phyloP scores from a whole-genome alignment of 768 basidiomycete species.

The Podaxis sp. region DNA sequence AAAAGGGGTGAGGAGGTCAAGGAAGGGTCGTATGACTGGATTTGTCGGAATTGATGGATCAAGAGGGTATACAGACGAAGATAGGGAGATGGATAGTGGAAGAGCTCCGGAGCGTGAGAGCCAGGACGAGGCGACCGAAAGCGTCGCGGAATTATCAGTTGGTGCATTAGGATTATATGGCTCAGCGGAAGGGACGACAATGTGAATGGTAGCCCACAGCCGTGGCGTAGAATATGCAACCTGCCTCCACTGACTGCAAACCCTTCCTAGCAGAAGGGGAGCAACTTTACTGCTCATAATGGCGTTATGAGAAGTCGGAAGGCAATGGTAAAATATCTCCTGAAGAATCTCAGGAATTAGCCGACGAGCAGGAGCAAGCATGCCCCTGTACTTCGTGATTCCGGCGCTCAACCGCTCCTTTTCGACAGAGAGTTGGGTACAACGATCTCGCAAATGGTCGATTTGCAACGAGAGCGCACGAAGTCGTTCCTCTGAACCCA shows the following conservation, averaged over 20 bases:
- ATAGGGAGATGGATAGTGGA: constrained; percentile 11
- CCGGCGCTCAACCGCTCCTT: background rate
- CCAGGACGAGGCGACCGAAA: constrained; percentile 5
- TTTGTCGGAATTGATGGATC: background rate
- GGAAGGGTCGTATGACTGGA: background rate
- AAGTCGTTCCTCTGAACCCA: background rate
- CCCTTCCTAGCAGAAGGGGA: constrained; percentile 20
- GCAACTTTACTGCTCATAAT: constrained; percentile 14
- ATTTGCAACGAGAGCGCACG: background rate
- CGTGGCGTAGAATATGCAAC: constrained; percentile 20
- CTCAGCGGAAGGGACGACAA: constrained; percentile 12
- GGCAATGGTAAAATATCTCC: constrained; percentile 21
- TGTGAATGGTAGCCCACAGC: constrained; percentile 24
- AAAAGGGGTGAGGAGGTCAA: background rate
- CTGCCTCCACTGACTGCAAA: constrained; percentile 22
- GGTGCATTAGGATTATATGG: background rate
- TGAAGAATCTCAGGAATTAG: constrained; percentile 19
- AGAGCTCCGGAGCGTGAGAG: constrained; percentile 12
- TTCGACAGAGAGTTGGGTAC: background rate
- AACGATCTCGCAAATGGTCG: background rate
- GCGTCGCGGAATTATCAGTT: background rate
- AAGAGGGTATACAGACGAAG: background rate
- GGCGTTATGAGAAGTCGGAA: constrained; percentile 18
- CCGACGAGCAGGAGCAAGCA: constrained; percentile 18
- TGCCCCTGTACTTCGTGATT: background rate